These are phyloP conservation scores for Neurospora pannonica DNA, from an alignment of 495 filamentous ascomycete genomes.

Conservation along the genomic window DNA sequence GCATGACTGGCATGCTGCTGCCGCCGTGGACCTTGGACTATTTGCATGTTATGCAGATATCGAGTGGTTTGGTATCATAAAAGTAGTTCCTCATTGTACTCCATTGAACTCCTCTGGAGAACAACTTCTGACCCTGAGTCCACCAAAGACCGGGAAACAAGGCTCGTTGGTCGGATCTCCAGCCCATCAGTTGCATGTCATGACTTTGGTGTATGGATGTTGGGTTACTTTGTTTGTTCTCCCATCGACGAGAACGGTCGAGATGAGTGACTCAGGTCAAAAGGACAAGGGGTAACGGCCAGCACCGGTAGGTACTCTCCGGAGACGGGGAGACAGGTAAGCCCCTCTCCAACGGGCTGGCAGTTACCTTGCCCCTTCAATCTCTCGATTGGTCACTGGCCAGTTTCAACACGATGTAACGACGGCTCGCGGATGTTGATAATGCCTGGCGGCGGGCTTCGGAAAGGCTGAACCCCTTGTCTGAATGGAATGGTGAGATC, in stretches of 20 bases:
- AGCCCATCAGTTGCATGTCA: background rate
- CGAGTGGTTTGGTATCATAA: background rate
- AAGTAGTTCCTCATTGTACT: background rate
- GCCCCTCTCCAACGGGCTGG: background rate
- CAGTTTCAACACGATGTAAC: background rate
- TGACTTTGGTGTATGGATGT: background rate
- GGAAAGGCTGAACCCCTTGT: background rate
- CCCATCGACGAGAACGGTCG: background rate
- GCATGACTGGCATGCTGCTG: background rate
- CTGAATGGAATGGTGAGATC: background rate
- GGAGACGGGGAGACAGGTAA: background rate
- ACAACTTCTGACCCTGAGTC: background rate
- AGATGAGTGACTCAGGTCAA: background rate
- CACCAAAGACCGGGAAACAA: background rate
- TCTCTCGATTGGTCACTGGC: background rate
- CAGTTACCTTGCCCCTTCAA: background rate
- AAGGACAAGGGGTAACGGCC: background rate
- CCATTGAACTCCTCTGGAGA: background rate
- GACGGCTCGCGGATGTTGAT: background rate
- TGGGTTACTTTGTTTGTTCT: background rate
- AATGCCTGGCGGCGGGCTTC: background rate
- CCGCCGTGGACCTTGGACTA: background rate
- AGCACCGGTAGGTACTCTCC: background rate
- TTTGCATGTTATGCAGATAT: background rate
- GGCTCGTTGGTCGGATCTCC: background rate